Conservation (phyloP, 2,329 filamentous ascomycete species). For the Lithohypha guttulata region DNA sequence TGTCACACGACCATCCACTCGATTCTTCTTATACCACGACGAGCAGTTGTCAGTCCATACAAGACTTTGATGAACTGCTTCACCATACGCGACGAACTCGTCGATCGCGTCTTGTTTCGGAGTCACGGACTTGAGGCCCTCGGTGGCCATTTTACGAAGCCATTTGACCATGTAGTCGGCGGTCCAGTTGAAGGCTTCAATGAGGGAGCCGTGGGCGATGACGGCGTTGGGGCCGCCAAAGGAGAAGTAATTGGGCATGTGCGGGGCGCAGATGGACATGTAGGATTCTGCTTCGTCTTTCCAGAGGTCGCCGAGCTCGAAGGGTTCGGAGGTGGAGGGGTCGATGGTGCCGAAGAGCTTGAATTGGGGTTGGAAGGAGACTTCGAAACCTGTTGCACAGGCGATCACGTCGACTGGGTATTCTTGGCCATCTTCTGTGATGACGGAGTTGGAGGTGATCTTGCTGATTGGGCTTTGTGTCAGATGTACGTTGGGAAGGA, state of each 20-base stretch:
- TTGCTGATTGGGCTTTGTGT: conserved; percentile 38
- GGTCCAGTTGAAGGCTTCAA: conserved; percentile 19
- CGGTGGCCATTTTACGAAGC: conserved; percentile 14
- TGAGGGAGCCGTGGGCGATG: conserved; percentile 23
- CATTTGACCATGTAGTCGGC: conserved; percentile 23
- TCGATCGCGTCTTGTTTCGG: conserved; percentile 13
- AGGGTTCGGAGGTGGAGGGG: conserved; percentile 13
- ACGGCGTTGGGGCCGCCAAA: conserved; percentile 26
- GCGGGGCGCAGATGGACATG: conserved; percentile 25
- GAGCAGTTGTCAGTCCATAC: conserved; percentile 14
- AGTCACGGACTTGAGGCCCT: conserved; percentile 12
- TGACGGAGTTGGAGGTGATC: conserved; percentile 28
- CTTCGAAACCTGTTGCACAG: conserved; percentile 32
- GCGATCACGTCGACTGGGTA: conserved; percentile 27
- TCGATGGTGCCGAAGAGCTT: conserved; percentile 18
- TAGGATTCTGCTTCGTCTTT: conserved; percentile 25
- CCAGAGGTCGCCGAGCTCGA: conserved; percentile 21
- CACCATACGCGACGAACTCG: conserved; percentile 12
- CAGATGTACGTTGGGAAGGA: conserved; percentile 29
- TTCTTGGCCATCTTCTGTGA: conserved; percentile 29
- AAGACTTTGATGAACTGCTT: conserved; percentile 12
- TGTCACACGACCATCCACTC: conserved; percentile 15
- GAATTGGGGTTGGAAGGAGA: conserved; percentile 27
- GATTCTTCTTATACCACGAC: conserved; percentile 16
- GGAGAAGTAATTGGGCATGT: conserved; percentile 27